phyloP scores from a whole-genome alignment of 2,329 filamentous ascomycete species.

The Hymenoscyphus salicellus region DNA sequence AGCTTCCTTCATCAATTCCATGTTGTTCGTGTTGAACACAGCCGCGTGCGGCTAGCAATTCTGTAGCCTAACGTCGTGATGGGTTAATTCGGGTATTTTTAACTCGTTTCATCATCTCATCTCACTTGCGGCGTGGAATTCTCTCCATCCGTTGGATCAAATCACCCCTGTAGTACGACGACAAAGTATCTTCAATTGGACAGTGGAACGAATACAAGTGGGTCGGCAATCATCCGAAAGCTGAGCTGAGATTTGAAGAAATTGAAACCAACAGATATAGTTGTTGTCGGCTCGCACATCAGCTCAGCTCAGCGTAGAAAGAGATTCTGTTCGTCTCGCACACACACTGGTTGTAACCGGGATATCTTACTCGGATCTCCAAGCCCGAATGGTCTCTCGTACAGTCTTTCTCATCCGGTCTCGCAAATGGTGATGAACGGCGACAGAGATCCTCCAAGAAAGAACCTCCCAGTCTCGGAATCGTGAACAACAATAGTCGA shows the following conservation, averaged over 20 bases:
- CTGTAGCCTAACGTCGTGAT: neutral
- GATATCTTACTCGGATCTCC: neutral
- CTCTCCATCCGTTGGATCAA: neutral
- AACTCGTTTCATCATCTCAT: neutral
- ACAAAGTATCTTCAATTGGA: neutral
- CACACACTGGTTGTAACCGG: neutral
- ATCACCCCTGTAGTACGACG: neutral
- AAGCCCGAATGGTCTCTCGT: neutral
- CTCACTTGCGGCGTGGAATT: neutral
- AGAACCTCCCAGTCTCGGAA: conserved; percentile 34
- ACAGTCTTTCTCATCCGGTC: neutral
- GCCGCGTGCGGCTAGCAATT: neutral
- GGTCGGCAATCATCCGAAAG: neutral
- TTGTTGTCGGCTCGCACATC: neutral
- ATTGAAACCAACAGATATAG: neutral
- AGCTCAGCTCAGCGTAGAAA: neutral
- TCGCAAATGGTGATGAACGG: conserved; percentile 29
- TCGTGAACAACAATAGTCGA: conserved; percentile 36
- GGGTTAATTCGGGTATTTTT: neutral
- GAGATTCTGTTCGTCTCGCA: neutral
- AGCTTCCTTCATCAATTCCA: neutral
- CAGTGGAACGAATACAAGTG: neutral
- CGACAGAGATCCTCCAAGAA: conserved; percentile 30
- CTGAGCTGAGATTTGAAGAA: neutral
- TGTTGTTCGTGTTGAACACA: neutral